These are phyloP conservation scores for Scalesia atractyloides DNA, from an alignment of 129 eudicot genomes.

Conservation along the genomic window DNA sequence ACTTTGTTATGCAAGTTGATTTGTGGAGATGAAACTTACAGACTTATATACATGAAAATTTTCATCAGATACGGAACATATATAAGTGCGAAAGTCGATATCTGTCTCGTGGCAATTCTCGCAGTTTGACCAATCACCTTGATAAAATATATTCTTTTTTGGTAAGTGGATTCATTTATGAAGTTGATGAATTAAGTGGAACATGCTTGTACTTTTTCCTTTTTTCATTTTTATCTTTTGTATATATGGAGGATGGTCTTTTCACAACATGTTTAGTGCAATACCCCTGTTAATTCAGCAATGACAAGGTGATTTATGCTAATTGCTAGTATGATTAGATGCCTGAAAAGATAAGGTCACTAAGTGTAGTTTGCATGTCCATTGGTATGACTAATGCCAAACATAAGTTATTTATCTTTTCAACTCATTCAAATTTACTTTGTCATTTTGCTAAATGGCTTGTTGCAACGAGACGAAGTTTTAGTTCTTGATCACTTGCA, in stretches of 20 bases:
- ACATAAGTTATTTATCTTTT: constrained; percentile 4
- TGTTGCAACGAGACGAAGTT: neutral
- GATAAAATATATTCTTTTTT: constrained; percentile 18
- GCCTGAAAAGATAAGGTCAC: constrained; percentile 17
- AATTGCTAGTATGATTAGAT: constrained; percentile 1
- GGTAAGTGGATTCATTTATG: constrained; percentile 26
- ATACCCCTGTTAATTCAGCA: constrained; percentile 15
- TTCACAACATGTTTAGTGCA: constrained; percentile 31
- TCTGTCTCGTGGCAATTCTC: constrained; percentile 25
- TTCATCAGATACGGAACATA: constrained; percentile 26
- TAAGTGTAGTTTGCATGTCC: constrained; percentile 13
- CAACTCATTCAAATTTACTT: neutral
- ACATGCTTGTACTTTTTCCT: constrained; percentile 29
- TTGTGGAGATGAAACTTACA: constrained; percentile 32
- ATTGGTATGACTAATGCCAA: constrained; percentile 15
- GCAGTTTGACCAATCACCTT: constrained; percentile 32
- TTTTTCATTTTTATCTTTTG: constrained; percentile 12
- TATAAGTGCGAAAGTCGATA: constrained; percentile 38
- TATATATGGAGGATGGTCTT: constrained; percentile 36
- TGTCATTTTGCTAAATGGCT: constrained; percentile 5
- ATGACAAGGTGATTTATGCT: constrained; percentile 12
- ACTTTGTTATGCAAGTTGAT: constrained; percentile 14
- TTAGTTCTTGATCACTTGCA: neutral
- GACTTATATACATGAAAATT: constrained; percentile 28
- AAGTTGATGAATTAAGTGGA: constrained; percentile 37